A percentile compares a stretch with the other conserved stretches of the same genome.
phyloP scores from a whole-genome alignment of 805 yeast species.

The Candida cerambycidarum region DNA sequence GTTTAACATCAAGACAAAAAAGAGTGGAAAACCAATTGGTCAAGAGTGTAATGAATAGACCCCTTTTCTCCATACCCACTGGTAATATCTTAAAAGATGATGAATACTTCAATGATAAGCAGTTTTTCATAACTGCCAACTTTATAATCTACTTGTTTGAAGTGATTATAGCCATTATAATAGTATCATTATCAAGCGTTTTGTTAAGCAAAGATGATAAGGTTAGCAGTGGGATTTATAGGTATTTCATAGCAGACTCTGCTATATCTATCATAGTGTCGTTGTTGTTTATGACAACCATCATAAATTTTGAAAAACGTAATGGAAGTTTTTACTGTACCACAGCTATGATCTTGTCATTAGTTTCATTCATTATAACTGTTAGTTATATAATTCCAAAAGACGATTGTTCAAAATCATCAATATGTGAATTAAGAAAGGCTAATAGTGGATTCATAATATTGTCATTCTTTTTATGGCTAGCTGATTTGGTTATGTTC shows the following conservation, averaged over 20 bases:
- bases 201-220: slow-evolving; percentile 24
- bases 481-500: slow-evolving; percentile 35
- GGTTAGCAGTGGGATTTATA: slow-evolving; percentile 27
- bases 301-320: slow-evolving; percentile 39
- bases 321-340: slow-evolving; percentile 43
- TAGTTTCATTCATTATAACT: slow-evolving; percentile 35
- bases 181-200: slow-evolving; percentile 27
- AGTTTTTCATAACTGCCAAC: slow-evolving; percentile 25
- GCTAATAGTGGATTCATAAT: slow-evolving; percentile 39
- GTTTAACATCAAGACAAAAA: slow-evolving; percentile 22
- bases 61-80: slow-evolving; percentile 24
- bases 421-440: slow-evolving; percentile 30
- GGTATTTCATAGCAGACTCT: slow-evolving; percentile 38
- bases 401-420: slow-evolving; percentile 17
- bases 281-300: slow-evolving; percentile 32
- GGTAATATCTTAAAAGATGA: slow-evolving; percentile 16
- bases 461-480: slow-evolving; percentile 40
- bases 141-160: slow-evolving; percentile 33
- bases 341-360: slow-evolving; percentile 31
- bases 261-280: slow-evolving; percentile 33
- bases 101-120: slow-evolving; percentile 14
- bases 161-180: slow-evolving; percentile 25
- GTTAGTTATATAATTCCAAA: slow-evolving; percentile 27
- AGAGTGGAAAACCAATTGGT: slow-evolving; percentile 29
- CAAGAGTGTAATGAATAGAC: slow-evolving; percentile 33